These are phyloP conservation scores for Ophiostoma triangulosporum DNA, from an alignment of 2,329 filamentous ascomycete species.

Conservation along the genomic window DNA sequence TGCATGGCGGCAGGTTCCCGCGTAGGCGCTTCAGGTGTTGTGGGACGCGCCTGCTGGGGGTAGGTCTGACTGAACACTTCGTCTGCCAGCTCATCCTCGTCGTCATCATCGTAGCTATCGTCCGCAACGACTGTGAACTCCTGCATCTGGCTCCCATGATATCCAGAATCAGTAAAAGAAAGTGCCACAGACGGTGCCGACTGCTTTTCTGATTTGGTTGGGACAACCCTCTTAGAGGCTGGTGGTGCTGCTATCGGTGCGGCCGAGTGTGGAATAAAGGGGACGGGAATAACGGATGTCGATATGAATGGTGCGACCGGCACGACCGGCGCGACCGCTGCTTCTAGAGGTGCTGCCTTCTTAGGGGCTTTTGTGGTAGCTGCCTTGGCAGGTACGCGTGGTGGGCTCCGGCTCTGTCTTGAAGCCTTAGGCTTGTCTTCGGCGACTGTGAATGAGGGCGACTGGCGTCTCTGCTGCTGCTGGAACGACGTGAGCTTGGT, in stretches of 20 bases:
- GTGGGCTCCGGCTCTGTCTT: slow-evolving; percentile 19
- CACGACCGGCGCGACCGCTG: too few relatives aligned
- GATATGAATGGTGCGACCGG: not conserved
- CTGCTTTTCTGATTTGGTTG: slow-evolving; percentile 12
- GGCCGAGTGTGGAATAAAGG: not conserved
- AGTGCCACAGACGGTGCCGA: slow-evolving; percentile 19
- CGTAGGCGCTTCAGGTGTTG: not conserved
- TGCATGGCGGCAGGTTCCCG: not conserved
- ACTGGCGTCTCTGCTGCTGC: slow-evolving; percentile 29
- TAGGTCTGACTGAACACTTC: slow-evolving; percentile 1
- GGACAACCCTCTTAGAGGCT: not conserved
- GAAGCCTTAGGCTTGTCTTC: slow-evolving; percentile 29
- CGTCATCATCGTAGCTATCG: slow-evolving; percentile 16
- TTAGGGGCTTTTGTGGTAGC: slow-evolving; percentile 3
- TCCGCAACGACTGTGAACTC: slow-evolving; percentile 28
- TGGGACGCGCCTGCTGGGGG: slow-evolving; percentile 1
- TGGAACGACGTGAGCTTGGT: slow-evolving; percentile 28
- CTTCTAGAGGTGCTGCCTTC: not conserved
- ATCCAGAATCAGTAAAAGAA: slow-evolving; percentile 50
- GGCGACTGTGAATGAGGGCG: slow-evolving; percentile 36
- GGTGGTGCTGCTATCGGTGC: not conserved
- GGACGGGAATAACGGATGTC: not conserved
- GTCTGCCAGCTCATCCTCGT: slow-evolving; percentile 15
- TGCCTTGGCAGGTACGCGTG: slow-evolving; percentile 7
- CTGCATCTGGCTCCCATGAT: slow-evolving; percentile 52